A percentile compares a stretch with the other conserved stretches of the same genome.
Conservation (phyloP, 2,329 filamentous ascomycete species). For the Trichoderma simmonsii region DNA sequence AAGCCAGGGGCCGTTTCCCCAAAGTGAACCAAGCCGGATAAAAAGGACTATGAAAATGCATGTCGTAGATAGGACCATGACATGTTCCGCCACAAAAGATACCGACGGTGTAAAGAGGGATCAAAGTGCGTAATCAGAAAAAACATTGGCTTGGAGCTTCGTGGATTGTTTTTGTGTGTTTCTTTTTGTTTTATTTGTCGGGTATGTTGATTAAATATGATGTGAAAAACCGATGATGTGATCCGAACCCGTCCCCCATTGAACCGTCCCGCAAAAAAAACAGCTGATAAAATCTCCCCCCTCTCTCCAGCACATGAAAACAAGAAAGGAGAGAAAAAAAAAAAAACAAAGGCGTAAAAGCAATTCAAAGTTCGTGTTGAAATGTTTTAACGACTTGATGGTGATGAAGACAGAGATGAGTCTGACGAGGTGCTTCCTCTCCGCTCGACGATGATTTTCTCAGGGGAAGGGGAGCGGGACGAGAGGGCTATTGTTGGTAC, state of each 20-base stretch:
- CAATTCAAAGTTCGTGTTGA: neutral
- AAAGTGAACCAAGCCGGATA: neutral
- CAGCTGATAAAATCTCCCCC: neutral
- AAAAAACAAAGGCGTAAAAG: neutral
- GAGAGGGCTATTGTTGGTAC: constrained; percentile 20
- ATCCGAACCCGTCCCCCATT: neutral
- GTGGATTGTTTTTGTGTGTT: neutral
- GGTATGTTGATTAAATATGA: constrained; percentile 12
- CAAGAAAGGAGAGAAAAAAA: neutral
- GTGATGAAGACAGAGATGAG: neutral
- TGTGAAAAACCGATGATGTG: neutral
- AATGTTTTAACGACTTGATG: neutral
- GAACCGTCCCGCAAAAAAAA: neutral
- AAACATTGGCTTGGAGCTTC: neutral
- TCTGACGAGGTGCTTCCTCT: constrained; percentile 25
- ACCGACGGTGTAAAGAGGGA: neutral
- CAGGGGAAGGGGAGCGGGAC: constrained; percentile 32
- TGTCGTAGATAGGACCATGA: neutral
- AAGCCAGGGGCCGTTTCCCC: neutral
- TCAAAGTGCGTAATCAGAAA: neutral
- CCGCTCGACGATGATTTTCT: constrained; percentile 41
- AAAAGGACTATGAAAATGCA: neutral
- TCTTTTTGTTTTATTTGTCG: neutral
- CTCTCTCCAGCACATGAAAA: neutral
- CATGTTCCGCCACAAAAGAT: neutral